Percentiles rank a stretch among this genome's conserved stretches.
Evolutionary conservation across 495 filamentous ascomycete genomes (phyloP).

Genomic region (Cercophora scortea): DNA sequence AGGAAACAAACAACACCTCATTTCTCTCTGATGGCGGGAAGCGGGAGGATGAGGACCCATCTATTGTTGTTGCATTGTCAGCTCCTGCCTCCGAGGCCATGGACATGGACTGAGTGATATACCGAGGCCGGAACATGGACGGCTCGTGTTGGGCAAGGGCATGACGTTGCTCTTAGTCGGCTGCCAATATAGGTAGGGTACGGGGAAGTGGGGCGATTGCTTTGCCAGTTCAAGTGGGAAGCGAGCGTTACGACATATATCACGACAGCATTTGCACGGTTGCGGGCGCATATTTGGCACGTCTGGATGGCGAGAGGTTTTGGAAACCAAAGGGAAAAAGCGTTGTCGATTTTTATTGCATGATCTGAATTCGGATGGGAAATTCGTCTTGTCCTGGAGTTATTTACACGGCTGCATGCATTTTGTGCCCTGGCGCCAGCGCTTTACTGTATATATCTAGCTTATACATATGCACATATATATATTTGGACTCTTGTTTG

Average conservation of each 20-base stretch:
- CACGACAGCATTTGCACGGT: background rate
- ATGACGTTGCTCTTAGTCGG: background rate
- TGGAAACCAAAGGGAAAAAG: no score
- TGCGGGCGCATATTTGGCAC: background rate
- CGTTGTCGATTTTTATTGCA: no score
- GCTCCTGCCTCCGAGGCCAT: constrained; percentile 10
- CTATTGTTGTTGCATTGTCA: constrained; percentile 25
- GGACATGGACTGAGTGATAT: constrained; percentile 17
- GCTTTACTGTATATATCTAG: no score
- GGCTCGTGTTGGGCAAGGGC: background rate
- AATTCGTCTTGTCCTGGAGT: no score
- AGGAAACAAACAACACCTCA: constrained; percentile 7
- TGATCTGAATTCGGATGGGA: no score
- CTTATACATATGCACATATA: no score
- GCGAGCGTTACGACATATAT: background rate
- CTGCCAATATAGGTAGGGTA: background rate
- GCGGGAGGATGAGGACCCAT: constrained; percentile 27
- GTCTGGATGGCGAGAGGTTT: no score
- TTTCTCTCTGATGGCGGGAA: constrained; percentile 10
- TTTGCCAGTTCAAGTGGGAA: no score
- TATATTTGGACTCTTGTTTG: no score
- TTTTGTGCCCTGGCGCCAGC: no score
- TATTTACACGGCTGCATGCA: no score
- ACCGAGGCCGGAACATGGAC: background rate
- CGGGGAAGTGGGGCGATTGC: background rate